These are phyloP conservation scores for Syncephalastrum sp. DNA, from an alignment of 371 early-diverging fungal genomes.

Conservation along the genomic window DNA sequence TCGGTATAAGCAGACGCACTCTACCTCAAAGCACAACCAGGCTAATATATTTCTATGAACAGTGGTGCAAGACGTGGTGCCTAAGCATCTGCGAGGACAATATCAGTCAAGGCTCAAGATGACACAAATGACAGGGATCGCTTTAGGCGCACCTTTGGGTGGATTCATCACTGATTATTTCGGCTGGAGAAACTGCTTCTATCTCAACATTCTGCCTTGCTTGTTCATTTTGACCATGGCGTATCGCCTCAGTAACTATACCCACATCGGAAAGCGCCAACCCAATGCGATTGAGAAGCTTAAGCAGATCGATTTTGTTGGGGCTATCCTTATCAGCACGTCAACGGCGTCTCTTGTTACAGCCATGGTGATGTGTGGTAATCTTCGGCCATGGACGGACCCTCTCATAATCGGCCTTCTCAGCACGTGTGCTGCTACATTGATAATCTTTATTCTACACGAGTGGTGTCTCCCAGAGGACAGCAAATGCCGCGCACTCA, in stretches of 20 bases:
- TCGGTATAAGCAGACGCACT: too few species aligned
- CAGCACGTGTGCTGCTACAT: constrained; percentile 33
- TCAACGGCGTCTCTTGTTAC: constrained; percentile 54
- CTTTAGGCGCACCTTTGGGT: constrained; percentile 39
- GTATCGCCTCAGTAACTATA: constrained; percentile 24
- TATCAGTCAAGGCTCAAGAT: constrained; percentile 37
- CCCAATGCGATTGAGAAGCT: constrained; percentile 23
- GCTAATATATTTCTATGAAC: too few species aligned
- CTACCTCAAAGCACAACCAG: too few species aligned
- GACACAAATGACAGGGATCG: constrained; percentile 37
- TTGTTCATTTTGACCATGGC: constrained; percentile 32
- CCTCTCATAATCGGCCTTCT: constrained; percentile 52
- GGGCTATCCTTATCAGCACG: constrained; percentile 47
- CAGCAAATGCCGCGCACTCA: too few species aligned
- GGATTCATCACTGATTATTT: constrained; percentile 52
- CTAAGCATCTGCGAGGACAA: constrained; percentile 27
- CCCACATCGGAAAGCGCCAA: constrained; percentile 8
- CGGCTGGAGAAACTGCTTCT: constrained; percentile 72
- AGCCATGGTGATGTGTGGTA: constrained; percentile 60
- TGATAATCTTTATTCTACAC: constrained; percentile 34
- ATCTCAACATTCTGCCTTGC: constrained; percentile 71
- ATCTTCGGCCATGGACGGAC: constrained; percentile 56
- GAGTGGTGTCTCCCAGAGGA: too few species aligned
- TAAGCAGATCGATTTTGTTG: constrained; percentile 59
- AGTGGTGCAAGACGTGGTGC: constrained; percentile 26